Evolutionary conservation across 1,139 yeast genomes (phyloP), one percentile per base, ranked within the genome.

Genomic region (Kurtzmaniella quercitrusa): DNA sequence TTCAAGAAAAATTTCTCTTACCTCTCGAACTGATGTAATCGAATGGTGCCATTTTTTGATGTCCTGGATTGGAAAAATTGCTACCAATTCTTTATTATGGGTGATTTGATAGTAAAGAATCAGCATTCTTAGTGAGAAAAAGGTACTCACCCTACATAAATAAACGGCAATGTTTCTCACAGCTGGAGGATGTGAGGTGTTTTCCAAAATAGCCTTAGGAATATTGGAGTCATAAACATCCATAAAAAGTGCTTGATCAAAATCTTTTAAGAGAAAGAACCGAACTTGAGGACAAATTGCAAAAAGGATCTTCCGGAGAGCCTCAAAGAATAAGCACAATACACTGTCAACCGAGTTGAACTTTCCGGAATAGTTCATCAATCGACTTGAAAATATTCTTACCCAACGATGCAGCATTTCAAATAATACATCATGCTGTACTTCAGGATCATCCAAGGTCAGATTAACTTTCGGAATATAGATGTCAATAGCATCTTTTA

Each of bases 261-360:
- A 71, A 53, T 71, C 76, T 33, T 75, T 52, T 8, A 71, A 50
- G 43, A 67, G 70, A 50, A 66, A 69, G 48, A 63, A 71, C 46
- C 67, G 70, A 8, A 69, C 64, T 46, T 72, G 77, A 1, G 77
- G 77, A 25, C 64, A 57, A 14, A 70, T 54, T 0, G 73, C 70
- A 50, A 57, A 69, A 15, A 70, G 50, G 1, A 65, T 56, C 47
- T 68, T 70, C 44, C 66, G 67, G 46, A 68, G 59, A 11, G 62
- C 59, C 46, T 65, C 65, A 56, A 57, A 68, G 48, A 65, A 70
- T 8, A 71, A 52, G 46, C 62, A 67, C 15, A 71, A 46, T 11
- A 69, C 49, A 43, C 62, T 62, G 41, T 66, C 70, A 18, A 66
- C 45, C 2, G 74, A 66, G 41, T 65, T 64, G 23, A 62, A 50